A percentile compares a stretch with the other conserved stretches of the same genome.
These are phyloP conservation scores for Lachnellula hyalina DNA, from an alignment of 2,329 filamentous ascomycete genomes.

Conservation along the genomic window DNA sequence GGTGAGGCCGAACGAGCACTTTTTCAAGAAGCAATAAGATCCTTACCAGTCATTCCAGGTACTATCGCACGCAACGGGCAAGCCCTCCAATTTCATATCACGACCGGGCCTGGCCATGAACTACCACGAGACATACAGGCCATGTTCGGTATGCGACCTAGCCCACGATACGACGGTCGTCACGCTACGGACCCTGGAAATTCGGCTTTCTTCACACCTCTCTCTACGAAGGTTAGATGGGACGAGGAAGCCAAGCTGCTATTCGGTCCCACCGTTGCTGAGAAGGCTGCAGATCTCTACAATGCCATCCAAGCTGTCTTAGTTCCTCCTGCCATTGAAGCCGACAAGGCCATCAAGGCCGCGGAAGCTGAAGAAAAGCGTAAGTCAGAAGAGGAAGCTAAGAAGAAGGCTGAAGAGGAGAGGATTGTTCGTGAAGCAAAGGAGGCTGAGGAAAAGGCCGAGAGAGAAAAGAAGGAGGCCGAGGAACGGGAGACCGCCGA, in stretches of 20 bases:
- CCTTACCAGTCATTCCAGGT: slow-evolving; percentile 29
- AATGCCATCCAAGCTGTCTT: slow-evolving; percentile 67
- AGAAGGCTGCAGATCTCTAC: slow-evolving; percentile 64
- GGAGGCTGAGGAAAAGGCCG: slow-evolving; percentile 63
- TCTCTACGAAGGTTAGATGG: slow-evolving; percentile 72
- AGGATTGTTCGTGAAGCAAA: slow-evolving; percentile 61
- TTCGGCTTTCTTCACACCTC: slow-evolving; percentile 54
- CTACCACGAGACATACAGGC: slow-evolving; percentile 47
- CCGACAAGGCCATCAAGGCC: slow-evolving; percentile 66
- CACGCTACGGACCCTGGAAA: slow-evolving; percentile 29
- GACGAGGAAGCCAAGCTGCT: slow-evolving; percentile 84
- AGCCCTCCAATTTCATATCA: slow-evolving; percentile 56
- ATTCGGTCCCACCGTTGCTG: slow-evolving; percentile 63
- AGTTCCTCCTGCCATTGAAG: slow-evolving; percentile 78
- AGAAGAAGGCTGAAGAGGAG: slow-evolving; percentile 60
- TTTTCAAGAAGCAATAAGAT: slow-evolving; percentile 29
- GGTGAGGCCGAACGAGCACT: slow-evolving; percentile 26
- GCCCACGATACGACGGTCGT: slow-evolving; percentile 22
- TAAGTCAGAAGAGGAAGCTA: slow-evolving; percentile 54
- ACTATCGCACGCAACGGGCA: slow-evolving; percentile 40
- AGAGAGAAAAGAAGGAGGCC: slow-evolving; percentile 63
- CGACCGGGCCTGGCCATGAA: slow-evolving; percentile 42
- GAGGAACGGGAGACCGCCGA: slow-evolving; percentile 63
- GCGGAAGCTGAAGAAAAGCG: slow-evolving; percentile 50
- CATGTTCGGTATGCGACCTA: slow-evolving; percentile 33